phyloP scores from a whole-genome alignment of 2,329 filamentous ascomycete species.

The Trichophyton schoenleinii region DNA sequence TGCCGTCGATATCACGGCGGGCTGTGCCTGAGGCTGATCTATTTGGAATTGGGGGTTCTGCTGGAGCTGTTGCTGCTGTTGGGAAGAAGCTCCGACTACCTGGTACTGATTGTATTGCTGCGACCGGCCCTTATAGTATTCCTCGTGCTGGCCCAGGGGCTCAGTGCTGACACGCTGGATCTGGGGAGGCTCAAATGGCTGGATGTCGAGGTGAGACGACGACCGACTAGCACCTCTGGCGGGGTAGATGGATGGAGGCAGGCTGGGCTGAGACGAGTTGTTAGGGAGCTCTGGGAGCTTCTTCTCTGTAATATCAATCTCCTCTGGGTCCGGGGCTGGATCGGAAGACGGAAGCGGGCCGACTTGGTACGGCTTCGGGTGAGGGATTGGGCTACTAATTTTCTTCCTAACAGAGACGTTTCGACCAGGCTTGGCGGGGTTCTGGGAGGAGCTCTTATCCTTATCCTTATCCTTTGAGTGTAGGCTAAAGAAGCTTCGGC shows the following conservation, averaged over 20 bases:
- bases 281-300: conserved; percentile 10
- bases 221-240: conserved; percentile 13
- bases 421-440: conserved; percentile 15
- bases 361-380: conserved; percentile 4
- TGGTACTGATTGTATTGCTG: conserved; percentile 14
- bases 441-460: conserved; percentile 3
- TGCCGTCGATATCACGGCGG: conserved; percentile 9
- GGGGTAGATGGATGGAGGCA: conserved; percentile 11
- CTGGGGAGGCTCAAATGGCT: conserved; percentile 12
- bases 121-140: conserved; percentile 15
- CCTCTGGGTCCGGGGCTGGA: conserved; percentile 7
- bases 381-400: conserved; percentile 9
- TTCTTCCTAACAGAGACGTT: conserved; percentile 20
- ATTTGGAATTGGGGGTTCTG: conserved; percentile 14
- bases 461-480: conserved; percentile 13
- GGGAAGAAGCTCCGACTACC: conserved; percentile 6
- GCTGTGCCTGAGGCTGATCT: conserved; percentile 16
- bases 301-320: conserved; percentile 3
- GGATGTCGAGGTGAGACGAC: conserved; percentile 12
- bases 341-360: conserved; percentile 8
- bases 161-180: conserved; percentile 16
- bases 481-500: conserved; percentile 18
- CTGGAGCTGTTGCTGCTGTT: conserved; percentile 1
- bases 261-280: conserved; percentile 7
- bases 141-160: conserved; percentile 11